A percentile compares a stretch with the other conserved stretches of the same genome.
phyloP scores from a whole-genome alignment of 495 filamentous ascomycete genomes.

The Saxophila tyrrhenica region DNA sequence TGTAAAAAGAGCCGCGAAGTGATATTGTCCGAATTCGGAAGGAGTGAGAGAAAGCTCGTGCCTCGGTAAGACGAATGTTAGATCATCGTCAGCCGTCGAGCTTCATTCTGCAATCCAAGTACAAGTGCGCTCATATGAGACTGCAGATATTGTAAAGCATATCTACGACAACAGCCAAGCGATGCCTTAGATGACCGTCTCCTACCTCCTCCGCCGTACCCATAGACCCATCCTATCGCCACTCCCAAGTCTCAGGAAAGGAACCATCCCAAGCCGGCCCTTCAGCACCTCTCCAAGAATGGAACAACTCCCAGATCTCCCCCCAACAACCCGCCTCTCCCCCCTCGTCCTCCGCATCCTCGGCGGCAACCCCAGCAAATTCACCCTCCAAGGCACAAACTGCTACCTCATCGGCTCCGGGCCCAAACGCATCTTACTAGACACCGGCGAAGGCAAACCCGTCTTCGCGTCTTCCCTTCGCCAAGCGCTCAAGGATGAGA shows the following conservation, averaged over 20 bases:
- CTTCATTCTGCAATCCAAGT: no score
- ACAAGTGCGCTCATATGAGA: no score
- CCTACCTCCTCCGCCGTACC: not conserved
- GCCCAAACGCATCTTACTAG: slow-evolving; percentile 27
- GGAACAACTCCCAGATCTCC: slow-evolving; percentile 24
- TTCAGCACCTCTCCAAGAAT: slow-evolving; percentile 8
- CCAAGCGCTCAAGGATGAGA: slow-evolving; percentile 50
- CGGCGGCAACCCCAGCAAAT: slow-evolving; percentile 34
- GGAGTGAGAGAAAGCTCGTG: not conserved
- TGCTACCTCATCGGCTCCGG: slow-evolving; percentile 33
- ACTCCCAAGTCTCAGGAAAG: not conserved
- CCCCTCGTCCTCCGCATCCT: slow-evolving; percentile 29
- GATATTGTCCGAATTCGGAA: not conserved
- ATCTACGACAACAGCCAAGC: no score
- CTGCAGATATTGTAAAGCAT: no score
- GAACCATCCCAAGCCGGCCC: not conserved
- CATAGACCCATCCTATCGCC: not conserved
- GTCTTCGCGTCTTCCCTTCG: slow-evolving; percentile 48
- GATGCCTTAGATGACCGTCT: not conserved
- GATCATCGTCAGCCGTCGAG: no score
- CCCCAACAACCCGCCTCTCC: slow-evolving; percentile 27
- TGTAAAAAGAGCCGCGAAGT: no score
- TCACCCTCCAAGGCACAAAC: slow-evolving; percentile 35
- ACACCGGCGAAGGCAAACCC: slow-evolving; percentile 32
- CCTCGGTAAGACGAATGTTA: not conserved